Conservation (phyloP, 306 rosid genomes). For the Malus sieversii region DNA sequence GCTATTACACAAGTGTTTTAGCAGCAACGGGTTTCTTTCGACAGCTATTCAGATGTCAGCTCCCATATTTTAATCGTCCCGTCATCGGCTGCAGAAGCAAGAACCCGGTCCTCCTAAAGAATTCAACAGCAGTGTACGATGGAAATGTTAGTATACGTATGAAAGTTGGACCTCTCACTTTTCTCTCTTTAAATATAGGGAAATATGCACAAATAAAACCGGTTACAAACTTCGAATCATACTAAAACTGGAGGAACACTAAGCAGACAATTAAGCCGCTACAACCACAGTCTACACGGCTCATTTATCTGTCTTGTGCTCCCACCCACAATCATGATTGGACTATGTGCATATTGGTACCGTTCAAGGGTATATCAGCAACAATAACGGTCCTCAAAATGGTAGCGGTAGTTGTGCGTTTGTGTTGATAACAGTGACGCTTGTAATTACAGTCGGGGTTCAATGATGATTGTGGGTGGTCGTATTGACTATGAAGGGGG, state of each 20-base stretch:
- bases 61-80: constrained; percentile 87
- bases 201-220: neutral
- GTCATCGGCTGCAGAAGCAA: constrained; percentile 87
- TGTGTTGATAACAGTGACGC: neutral
- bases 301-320: too few species aligned
- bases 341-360: neutral
- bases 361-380: neutral
- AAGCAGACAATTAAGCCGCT: too few species aligned
- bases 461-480: neutral
- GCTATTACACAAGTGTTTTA: constrained; percentile 20
- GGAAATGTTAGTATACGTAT: neutral
- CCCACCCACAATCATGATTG: too few species aligned
- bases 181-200: neutral
- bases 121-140: neutral
- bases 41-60: constrained; percentile 42
- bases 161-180: neutral
- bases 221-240: too few species aligned
- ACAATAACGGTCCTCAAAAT: neutral
- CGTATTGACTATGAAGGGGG: neutral
- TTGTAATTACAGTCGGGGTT: neutral
- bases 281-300: too few species aligned
- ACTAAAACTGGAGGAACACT: too few species aligned
- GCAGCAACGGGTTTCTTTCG: constrained; percentile 2
- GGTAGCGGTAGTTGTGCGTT: neutral
- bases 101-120: constrained; percentile 57